Conservation (phyloP, 352 stramenopile genomes). For the Halophytophthora polymorphica region DNA sequence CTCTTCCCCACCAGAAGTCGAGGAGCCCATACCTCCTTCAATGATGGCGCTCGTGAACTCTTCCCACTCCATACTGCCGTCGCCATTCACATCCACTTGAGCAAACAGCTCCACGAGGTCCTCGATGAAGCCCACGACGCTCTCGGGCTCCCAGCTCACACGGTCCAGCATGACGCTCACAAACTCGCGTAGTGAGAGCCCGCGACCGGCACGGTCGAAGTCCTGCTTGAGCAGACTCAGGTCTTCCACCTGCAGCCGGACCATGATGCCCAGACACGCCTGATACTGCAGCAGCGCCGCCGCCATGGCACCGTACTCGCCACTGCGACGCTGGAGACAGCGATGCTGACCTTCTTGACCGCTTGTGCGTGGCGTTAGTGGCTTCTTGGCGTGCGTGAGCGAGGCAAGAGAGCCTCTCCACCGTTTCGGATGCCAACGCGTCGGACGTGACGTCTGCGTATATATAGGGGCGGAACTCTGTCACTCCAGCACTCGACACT, state of each 20-base stretch:
- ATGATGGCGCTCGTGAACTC: constrained; percentile 84
- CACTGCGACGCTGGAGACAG: neutral
- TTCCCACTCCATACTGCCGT: constrained; percentile 81
- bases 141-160: constrained; percentile 55
- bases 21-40: constrained; percentile 66
- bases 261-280: constrained; percentile 76
- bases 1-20: constrained; percentile 15
- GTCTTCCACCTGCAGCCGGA: constrained; percentile 70
- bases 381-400: too few relatives aligned
- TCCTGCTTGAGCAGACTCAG: constrained; percentile 58
- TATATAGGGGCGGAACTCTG: too few relatives aligned
- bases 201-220: constrained; percentile 56
- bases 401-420: too few relatives aligned
- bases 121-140: constrained; percentile 57
- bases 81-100: constrained; percentile 75
- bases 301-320: constrained; percentile 26
- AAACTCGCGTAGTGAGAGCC: constrained; percentile 58
- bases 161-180: constrained; percentile 72
- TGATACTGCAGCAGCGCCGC: constrained; percentile 69
- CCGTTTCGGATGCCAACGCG: too few relatives aligned
- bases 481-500: too few relatives aligned
- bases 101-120: constrained; percentile 78
- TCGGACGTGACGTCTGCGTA: too few relatives aligned
- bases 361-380: neutral
- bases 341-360: neutral